Conservation (phyloP, 2,329 filamentous ascomycete species). For the Phyllosticta citriasiana region DNA sequence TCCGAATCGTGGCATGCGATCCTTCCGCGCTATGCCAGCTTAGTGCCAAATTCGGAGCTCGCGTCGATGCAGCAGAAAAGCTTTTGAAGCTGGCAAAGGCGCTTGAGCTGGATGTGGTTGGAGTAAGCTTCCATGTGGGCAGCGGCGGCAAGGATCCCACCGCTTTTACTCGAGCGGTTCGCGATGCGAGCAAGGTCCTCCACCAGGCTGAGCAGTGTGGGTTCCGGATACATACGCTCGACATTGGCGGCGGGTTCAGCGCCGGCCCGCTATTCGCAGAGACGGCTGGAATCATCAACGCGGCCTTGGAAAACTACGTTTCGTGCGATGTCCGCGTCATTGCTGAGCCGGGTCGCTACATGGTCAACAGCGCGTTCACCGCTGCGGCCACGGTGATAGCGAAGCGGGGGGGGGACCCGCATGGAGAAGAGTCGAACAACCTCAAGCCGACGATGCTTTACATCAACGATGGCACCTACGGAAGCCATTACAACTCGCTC, state of each 20-base stretch:
- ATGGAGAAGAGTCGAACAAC: constrained; percentile 41
- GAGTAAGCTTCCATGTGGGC: constrained; percentile 90
- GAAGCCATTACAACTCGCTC: constrained; percentile 94
- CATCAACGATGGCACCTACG: constrained; percentile 87
- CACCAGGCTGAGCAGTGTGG: constrained; percentile 64
- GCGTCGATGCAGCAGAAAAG: constrained; percentile 63
- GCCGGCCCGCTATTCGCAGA: constrained; percentile 50
- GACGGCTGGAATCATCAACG: constrained; percentile 27
- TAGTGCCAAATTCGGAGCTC: constrained; percentile 88
- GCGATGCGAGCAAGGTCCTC: constrained; percentile 74
- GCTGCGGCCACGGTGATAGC: constrained; percentile 88
- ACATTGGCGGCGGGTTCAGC: constrained; percentile 91
- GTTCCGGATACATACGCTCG: constrained; percentile 68
- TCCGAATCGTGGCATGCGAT: constrained; percentile 88
- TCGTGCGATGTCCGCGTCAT: constrained; percentile 66
- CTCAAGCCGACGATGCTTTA: constrained; percentile 77
- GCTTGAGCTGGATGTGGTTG: constrained; percentile 73
- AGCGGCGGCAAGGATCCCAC: constrained; percentile 83
- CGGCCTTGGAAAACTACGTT: constrained; percentile 73
- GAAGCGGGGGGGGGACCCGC: constrained; percentile 70
- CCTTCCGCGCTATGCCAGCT: constrained; percentile 80
- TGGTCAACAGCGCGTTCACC: constrained; percentile 78
- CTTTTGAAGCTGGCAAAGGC: constrained; percentile 67
- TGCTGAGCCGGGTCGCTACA: constrained; percentile 86
- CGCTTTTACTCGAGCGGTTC: constrained; percentile 75